Evolutionary conservation across 371 early-diverging fungal species (phyloP), one percentile per base, ranked within the genome.

Genomic region (Mucor racemosus): DNA sequence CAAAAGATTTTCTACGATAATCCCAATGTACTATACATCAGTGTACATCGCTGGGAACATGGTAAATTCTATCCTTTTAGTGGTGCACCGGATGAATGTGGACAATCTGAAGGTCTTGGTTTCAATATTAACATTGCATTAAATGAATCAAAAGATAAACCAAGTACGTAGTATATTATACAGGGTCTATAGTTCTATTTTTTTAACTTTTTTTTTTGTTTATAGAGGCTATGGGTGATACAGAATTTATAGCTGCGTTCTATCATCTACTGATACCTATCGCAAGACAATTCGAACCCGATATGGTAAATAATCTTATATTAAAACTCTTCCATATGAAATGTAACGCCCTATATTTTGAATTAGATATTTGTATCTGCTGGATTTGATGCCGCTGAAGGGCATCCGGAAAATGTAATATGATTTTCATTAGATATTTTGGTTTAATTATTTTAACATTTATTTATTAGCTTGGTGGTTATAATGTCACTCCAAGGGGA

Each of bases 321-420:
- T 48, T 0, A 42, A 42, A 14, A 15, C 19, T 17, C n/a, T 48
- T 7, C 48, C 48, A 48, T 19, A 48, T 48, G 48, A 48, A 48
- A 48, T 19, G 21, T 21, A 48, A 48, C 48, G 9, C 19, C 9
- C 9, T 9, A 6, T 48, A 19, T 48, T 46, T 46, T 19, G 19
- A 40, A 15, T 4, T 19, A 48, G 48, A 75, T 81, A 13, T 79
- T 89, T 64, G 85, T 89, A 21, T 88, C 90, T 40, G 88, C 88
- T 34, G 90, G 90, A 21, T 89, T 87, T 66, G 89, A 89, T 72
- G 88, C 89, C 5, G 88, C 89, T 10, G 83, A 84, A 68, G 86
- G 86, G 13, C 87, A 88, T 59, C 84, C 87, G 17, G 77, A 79
- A 56, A 85, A 85, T 64, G 87, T 84, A 84, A 77, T 68, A 42